phyloP scores from a whole-genome alignment of 352 stramenopile genomes.

The Phytophthora fragariae region DNA sequence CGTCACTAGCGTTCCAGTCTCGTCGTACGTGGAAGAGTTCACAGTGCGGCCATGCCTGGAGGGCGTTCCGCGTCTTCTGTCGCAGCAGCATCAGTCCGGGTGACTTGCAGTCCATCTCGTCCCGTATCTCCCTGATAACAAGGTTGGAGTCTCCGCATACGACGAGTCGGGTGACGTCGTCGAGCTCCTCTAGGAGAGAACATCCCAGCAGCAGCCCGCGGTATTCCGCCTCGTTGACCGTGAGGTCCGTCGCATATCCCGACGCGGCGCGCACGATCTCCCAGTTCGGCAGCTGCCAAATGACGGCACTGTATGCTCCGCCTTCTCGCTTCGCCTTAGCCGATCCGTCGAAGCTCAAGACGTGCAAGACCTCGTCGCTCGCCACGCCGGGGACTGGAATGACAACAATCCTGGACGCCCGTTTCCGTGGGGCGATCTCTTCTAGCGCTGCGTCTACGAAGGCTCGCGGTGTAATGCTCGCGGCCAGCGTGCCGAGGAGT shows the following conservation, averaged over 20 bases:
- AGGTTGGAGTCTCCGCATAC: no score
- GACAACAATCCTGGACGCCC: not conserved
- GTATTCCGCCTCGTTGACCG: constrained; percentile 20
- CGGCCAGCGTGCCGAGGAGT: not conserved
- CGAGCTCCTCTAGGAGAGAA: no score
- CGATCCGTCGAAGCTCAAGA: constrained; percentile 22
- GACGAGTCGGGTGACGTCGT: no score
- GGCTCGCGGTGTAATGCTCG: constrained; percentile 10
- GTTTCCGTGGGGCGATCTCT: not conserved
- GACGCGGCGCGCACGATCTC: not conserved
- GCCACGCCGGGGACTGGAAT: not conserved
- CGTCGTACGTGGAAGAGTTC: no score
- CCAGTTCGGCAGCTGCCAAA: constrained; percentile 26
- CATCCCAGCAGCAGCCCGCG: no score
- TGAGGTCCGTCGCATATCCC: not conserved
- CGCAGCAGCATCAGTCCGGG: no score
- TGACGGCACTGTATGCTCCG: not conserved
- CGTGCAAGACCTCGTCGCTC: not conserved
- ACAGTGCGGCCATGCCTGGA: no score
- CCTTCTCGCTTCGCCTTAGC: constrained; percentile 5
- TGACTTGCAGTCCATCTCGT: no score
- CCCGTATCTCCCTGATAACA: no score
- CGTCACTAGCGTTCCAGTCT: no score
- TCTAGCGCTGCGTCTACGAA: not conserved
- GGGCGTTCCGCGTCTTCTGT: no score